Base-by-base conservation (phyloP, 768 basidiomycete genomes). In the Pulveroboletus sp. region DNA sequence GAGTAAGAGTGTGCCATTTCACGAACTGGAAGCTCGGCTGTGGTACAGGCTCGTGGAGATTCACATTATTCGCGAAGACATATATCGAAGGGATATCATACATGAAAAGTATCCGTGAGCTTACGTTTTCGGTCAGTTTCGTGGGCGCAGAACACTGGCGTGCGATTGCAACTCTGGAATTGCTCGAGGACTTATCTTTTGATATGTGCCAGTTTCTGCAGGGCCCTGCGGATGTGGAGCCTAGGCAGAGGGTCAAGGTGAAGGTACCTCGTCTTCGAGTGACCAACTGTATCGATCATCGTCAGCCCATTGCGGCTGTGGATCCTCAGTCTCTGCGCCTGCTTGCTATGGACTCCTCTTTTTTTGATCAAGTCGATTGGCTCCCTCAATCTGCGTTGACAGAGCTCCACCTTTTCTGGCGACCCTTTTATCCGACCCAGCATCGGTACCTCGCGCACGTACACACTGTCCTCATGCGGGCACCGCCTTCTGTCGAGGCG, bases 1-100 rank as follows among this genome's bases (percentile, higher is more conserved):
- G 62, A 24, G 69, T 75, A 39, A 67, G 59, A 44, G 49, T 49
- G 0, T 64, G 65, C 21, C 21, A 21, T 31, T 57, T 66, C 39
- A 32, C 2, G 2, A 0, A 37, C 33, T 57, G 54, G 59, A 0
- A 4, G 11, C 8, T 31, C 28, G 7, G 15, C 5, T 4, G 21
- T 21, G 14, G 14, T 18, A 2, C 26, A 2, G 18, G n/a, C n/a
- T 26, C 46, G 5, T 56, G 50, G 54, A 50, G 18, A 10, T 36
- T 41, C 26, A 35, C 17, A 27, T 32, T 45, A 1, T 56, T 53
- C n/a, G 7, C 18, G 2, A 33, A 27, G 6, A 35, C 45, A 27
- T 56, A 43, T 36, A n/a, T 41, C 17, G 3, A 35, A 5, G 59
- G 47, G 10, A 9, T 60, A 48, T n/a, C 13, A 1, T 30, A 49